Conservation (phyloP, 164 flowering plant genomes). For the Santalum album region DNA sequence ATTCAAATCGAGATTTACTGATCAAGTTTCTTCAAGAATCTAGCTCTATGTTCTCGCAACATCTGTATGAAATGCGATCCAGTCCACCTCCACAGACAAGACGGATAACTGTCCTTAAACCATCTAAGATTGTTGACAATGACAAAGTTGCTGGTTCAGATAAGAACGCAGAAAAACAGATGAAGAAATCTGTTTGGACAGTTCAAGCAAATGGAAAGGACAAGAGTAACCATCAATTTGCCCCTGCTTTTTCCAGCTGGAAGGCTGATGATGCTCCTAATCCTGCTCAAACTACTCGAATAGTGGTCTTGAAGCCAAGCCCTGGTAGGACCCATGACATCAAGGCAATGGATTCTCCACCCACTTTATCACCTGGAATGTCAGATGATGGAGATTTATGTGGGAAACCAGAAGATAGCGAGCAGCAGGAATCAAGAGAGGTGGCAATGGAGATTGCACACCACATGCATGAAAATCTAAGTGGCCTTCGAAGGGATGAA, state of each 20-base stretch:
- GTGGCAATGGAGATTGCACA: slow-evolving; percentile 36
- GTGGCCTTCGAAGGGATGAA: slow-evolving; percentile 52
- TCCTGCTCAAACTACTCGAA: slow-evolving; percentile 43
- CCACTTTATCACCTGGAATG: slow-evolving; percentile 32
- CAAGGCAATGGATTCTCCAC: slow-evolving; percentile 37
- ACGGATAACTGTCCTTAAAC: slow-evolving; percentile 81
- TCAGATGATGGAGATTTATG: slow-evolving; percentile 23
- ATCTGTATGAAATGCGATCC: slow-evolving; percentile 36
- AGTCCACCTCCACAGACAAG: slow-evolving; percentile 55
- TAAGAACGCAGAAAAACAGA: slow-evolving; percentile 25
- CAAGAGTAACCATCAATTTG: slow-evolving; percentile 8
- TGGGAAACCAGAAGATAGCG: slow-evolving; percentile 41
- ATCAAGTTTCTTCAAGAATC: slow-evolving; percentile 83
- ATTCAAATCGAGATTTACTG: slow-evolving; percentile 70
- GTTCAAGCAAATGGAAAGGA: slow-evolving; percentile 31
- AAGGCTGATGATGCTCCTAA: slow-evolving; percentile 26
- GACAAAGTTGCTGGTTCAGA: slow-evolving; percentile 21
- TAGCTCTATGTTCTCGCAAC: slow-evolving; percentile 54
- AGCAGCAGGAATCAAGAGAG: slow-evolving; percentile 28
- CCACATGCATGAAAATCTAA: slow-evolving; percentile 49
- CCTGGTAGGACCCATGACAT: slow-evolving; percentile 43
- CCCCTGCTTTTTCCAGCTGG: slow-evolving; percentile 17
- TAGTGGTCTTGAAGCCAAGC: slow-evolving; percentile 74
- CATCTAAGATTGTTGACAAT: slow-evolving; percentile 40
- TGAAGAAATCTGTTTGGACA: slow-evolving; percentile 24